phyloP scores from a whole-genome alignment of 2,329 filamentous ascomycete species.

The Pseudopyrenochaeta lycopersici region DNA sequence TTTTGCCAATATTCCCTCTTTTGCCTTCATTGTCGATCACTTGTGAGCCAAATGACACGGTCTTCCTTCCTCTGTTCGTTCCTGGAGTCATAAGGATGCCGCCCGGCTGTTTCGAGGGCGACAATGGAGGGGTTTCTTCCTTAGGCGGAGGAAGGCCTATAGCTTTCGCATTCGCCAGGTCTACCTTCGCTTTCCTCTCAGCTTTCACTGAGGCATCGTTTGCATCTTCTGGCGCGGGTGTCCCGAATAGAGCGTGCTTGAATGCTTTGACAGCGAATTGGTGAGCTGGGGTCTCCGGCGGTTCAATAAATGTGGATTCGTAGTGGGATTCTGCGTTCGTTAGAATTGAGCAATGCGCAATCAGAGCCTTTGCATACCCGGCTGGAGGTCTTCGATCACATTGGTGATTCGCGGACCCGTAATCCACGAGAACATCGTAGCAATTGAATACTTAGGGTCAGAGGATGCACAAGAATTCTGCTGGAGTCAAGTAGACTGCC shows the following conservation, averaged over 20 bases:
- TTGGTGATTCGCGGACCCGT: slow-evolving; percentile 49
- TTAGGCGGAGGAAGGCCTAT: slow-evolving; percentile 28
- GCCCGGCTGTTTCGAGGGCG: slow-evolving; percentile 65
- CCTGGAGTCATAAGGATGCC: slow-evolving; percentile 72
- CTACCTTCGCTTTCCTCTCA: slow-evolving; percentile 37
- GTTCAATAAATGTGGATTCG: slow-evolving; percentile 59
- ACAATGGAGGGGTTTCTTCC: slow-evolving; percentile 41
- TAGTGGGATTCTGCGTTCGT: slow-evolving; percentile 39
- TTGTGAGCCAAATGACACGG: slow-evolving; percentile 67
- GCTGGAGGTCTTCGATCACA: slow-evolving; percentile 46
- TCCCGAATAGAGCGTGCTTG: slow-evolving; percentile 71
- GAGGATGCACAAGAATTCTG: not conserved
- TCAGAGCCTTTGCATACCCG: slow-evolving; percentile 27
- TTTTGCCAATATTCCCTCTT: slow-evolving; percentile 55
- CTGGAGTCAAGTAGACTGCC: not conserved
- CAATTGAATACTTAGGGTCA: not conserved
- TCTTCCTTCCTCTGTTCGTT: slow-evolving; percentile 66
- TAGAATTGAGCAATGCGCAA: slow-evolving; percentile 9
- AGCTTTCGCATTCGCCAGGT: slow-evolving; percentile 33
- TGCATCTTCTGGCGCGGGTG: slow-evolving; percentile 62
- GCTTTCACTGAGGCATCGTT: slow-evolving; percentile 30
- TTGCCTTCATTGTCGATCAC: slow-evolving; percentile 66
- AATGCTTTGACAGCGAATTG: slow-evolving; percentile 74
- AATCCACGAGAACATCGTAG: slow-evolving; percentile 51
- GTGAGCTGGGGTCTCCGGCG: slow-evolving; percentile 71